A percentile compares a stretch with the other conserved stretches of the same genome.
Evolutionary conservation across 441 rosid species (phyloP).

Genomic region (Metrosideros polymorpha): DNA sequence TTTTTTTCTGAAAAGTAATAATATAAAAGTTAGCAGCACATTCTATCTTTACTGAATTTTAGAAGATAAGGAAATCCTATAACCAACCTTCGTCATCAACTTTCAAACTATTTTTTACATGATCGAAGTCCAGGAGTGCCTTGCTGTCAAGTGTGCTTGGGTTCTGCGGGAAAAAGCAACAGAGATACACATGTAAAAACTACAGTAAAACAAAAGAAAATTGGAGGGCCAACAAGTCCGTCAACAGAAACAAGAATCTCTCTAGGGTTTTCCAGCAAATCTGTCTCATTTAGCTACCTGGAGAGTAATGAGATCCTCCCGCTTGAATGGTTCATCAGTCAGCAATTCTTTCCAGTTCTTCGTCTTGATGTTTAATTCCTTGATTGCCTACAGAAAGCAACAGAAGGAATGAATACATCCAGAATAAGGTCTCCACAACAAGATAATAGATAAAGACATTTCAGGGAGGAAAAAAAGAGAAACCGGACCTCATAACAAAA

Average conservation of each 20-base stretch:
- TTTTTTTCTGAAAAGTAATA: slow-evolving; percentile 36
- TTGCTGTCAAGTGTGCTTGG: slow-evolving; percentile 66
- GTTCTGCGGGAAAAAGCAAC: slow-evolving; percentile 35
- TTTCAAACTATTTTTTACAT: slow-evolving; percentile 67
- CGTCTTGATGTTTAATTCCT: slow-evolving; percentile 83
- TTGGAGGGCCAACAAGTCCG: not conserved
- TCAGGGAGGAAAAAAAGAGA: not conserved
- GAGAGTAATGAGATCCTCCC: slow-evolving; percentile 76
- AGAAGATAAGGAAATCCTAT: not conserved
- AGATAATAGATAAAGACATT: not conserved
- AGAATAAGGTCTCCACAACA: not conserved
- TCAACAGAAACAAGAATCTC: not conserved
- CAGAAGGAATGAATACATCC: slow-evolving; percentile 1
- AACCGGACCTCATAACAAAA: slow-evolving; percentile 75
- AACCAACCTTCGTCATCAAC: slow-evolving; percentile 78
- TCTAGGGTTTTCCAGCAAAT: not conserved
- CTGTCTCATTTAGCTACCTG: slow-evolving; percentile 34
- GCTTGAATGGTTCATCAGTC: slow-evolving; percentile 75
- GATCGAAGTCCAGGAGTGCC: slow-evolving; percentile 79
- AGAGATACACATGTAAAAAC: not conserved
- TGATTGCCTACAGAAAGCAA: slow-evolving; percentile 48
- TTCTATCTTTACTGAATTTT: not conserved
- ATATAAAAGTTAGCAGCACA: not conserved
- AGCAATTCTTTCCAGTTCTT: slow-evolving; percentile 92
- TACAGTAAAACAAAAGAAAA: not conserved